These are phyloP conservation scores for Fraxinus latifolia DNA, from an alignment of 305 asterid species.

Conservation along the genomic window DNA sequence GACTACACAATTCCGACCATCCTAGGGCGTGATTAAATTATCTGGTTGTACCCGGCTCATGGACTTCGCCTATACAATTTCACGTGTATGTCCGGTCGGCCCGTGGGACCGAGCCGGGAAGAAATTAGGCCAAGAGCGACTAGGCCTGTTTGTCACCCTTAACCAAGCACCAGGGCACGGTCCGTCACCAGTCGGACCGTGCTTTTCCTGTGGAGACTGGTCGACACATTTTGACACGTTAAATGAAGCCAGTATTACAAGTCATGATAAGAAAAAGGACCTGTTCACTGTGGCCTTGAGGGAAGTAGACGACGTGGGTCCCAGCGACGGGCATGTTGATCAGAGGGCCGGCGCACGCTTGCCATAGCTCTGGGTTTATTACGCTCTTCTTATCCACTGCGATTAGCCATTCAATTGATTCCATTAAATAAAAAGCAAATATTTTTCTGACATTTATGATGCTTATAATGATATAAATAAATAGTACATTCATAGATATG, in stretches of 20 bases:
- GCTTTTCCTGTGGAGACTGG: neutral
- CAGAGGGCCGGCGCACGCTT: slow-evolving; percentile 97
- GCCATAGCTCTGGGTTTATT: slow-evolving; percentile 89
- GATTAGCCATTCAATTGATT: neutral
- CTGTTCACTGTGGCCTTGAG: slow-evolving; percentile 99
- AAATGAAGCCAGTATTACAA: neutral
- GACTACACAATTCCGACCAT: no score
- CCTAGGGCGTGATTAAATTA: no score
- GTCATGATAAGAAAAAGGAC: slow-evolving; percentile 25
- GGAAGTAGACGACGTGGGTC: slow-evolving; percentile 97
- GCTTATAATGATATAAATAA: neutral
- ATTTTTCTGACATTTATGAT: neutral
- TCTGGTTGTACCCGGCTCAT: neutral
- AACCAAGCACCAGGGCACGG: neutral
- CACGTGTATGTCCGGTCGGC: neutral
- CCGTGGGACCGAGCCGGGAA: neutral
- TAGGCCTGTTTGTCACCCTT: neutral
- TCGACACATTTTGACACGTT: neutral
- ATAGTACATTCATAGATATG: neutral
- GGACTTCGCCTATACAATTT: neutral
- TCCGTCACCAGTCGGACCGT: neutral
- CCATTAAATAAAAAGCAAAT: neutral
- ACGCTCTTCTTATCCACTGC: neutral
- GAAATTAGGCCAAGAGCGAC: neutral
- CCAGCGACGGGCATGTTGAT: slow-evolving; percentile 88